phyloP scores from a whole-genome alignment of 257 asterid genomes.

The Nicotiana undulata region DNA sequence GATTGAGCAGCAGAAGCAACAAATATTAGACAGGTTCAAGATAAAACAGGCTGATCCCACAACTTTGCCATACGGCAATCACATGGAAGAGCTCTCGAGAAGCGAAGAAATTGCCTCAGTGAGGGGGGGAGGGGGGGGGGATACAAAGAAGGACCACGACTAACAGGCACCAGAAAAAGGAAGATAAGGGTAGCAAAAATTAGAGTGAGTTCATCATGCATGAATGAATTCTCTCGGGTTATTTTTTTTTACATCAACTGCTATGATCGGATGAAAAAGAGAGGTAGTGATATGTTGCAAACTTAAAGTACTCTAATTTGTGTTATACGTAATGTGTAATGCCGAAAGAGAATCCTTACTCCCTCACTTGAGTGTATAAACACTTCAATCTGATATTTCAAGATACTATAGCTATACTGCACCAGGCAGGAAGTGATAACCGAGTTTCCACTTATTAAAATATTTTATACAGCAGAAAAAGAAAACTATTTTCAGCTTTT shows the following conservation, averaged over 20 bases:
- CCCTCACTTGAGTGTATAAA: background rate
- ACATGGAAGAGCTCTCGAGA: background rate
- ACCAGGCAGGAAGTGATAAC: background rate
- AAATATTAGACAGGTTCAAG: background rate
- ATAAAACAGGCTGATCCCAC: background rate
- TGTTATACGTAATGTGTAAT: background rate
- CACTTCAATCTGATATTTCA: constrained; percentile 1
- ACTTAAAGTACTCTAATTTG: background rate
- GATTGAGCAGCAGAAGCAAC: background rate
- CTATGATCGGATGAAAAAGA: background rate
- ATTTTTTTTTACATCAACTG: background rate
- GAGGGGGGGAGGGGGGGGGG: background rate
- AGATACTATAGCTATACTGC: background rate
- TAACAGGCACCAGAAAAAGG: background rate
- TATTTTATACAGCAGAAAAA: background rate
- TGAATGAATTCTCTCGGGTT: background rate
- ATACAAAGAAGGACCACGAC: background rate
- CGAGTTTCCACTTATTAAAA: background rate
- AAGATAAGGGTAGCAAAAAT: too few species aligned
- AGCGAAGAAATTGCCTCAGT: background rate
- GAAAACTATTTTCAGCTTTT: background rate
- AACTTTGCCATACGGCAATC: background rate
- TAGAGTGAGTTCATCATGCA: background rate
- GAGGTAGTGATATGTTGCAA: background rate
- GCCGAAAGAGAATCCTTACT: background rate